Percentiles rank a stretch among this genome's conserved stretches.
Evolutionary conservation across 768 basidiomycete species (phyloP).

Genomic region (Rubroboletus pulcherrimus): DNA sequence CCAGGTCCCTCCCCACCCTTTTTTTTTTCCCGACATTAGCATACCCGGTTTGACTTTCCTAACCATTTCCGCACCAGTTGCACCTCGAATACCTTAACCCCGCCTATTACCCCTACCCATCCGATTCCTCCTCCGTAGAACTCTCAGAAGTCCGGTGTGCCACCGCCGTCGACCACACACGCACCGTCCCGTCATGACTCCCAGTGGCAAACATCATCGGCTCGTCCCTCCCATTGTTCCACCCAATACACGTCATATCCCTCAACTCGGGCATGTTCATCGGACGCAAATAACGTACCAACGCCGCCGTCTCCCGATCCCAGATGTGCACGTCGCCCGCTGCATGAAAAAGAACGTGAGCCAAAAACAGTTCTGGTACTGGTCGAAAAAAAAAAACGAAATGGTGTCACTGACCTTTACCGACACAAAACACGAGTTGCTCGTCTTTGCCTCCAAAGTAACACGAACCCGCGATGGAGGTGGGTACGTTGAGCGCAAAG

Average conservation of each 20-base stretch:
- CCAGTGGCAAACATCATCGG: conserved; percentile 62
- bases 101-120: neutral
- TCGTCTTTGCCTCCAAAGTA: conserved; percentile 79
- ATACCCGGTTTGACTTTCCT: neutral
- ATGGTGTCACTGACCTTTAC: conserved; percentile 51
- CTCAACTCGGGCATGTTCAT: conserved; percentile 46
- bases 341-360: conserved; percentile 20
- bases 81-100: neutral
- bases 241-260: conserved; percentile 77
- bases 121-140: conserved; percentile 21
- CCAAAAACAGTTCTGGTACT: neutral
- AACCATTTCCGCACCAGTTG: neutral
- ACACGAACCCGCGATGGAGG: conserved; percentile 74
- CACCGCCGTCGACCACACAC: conserved; percentile 60
- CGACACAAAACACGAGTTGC: conserved; percentile 74
- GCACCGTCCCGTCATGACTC: conserved; percentile 71
- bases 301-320: conserved; percentile 74
- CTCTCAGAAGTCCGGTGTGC: conserved; percentile 9
- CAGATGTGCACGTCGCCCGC: conserved; percentile 82
- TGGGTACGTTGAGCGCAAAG: conserved; percentile 56
- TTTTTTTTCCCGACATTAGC: neutral
- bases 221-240: conserved; percentile 59
- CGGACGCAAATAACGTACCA: conserved; percentile 65
- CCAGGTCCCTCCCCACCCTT: too few relatives aligned
- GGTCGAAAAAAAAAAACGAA: neutral